phyloP scores from a whole-genome alignment of 2,329 filamentous ascomycete genomes.

The Ceratocystis cacaofunesta region DNA sequence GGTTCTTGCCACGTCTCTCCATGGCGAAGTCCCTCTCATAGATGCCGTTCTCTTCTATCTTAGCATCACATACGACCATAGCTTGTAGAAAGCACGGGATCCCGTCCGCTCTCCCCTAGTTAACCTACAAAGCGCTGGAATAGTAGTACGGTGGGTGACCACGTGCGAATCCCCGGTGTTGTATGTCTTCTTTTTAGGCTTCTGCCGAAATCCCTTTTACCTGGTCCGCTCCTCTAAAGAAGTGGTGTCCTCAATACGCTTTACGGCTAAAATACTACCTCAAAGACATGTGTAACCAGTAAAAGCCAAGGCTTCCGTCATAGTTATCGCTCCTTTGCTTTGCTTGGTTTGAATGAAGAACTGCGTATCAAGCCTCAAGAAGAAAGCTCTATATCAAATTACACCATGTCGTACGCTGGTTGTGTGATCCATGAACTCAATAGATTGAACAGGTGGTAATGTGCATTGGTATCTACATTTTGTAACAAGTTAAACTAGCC shows the following conservation, averaged over 20 bases:
- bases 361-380: background rate
- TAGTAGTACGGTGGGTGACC: conserved; percentile 11
- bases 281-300: no score
- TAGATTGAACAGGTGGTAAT: background rate
- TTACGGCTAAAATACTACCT: no score
- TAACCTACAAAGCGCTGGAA: background rate
- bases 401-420: background rate
- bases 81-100: conserved; percentile 14
- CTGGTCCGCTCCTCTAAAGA: no score
- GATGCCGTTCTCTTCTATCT: no score
- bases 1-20: no score
- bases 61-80: background rate
- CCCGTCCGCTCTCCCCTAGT: conserved; percentile 15
- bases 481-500: conserved; percentile 11
- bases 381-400: background rate
- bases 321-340: no score
- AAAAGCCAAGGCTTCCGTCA: no score
- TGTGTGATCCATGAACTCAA: background rate
- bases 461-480: conserved; percentile 6
- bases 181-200: no score
- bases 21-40: no score
- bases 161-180: conserved; percentile 7
- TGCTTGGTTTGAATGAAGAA: no score
- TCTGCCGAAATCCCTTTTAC: no score
- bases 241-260: no score